phyloP scores from a whole-genome alignment of 306 rosid species.

The Fagus sylvatica region DNA sequence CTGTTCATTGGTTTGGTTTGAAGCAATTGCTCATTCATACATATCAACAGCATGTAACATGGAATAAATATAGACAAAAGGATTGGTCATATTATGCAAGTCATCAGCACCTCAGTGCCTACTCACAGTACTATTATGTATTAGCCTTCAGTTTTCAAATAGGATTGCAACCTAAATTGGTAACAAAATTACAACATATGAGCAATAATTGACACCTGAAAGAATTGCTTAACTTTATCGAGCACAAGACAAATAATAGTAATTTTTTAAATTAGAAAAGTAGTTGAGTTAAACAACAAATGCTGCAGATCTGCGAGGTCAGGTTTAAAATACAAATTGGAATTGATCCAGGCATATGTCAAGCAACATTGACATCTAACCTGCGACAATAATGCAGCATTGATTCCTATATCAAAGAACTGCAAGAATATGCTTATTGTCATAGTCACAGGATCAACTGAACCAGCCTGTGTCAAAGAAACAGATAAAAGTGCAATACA shows the following conservation, averaged over 20 bases:
- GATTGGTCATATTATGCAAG: background rate
- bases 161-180: background rate
- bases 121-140: background rate
- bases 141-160: background rate
- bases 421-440: conserved; percentile 83
- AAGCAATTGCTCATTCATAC: background rate
- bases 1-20: background rate
- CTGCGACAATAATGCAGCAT: conserved; percentile 93
- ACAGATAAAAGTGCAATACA: conserved; percentile 21
- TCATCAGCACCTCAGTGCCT: background rate
- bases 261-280: background rate
- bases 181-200: background rate
- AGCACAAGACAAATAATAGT: background rate
- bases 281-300: background rate
- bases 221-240: background rate
- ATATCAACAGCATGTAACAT: background rate
- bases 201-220: background rate
- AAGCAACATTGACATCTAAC: conserved; percentile 42
- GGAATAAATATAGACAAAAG: background rate
- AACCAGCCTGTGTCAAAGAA: conserved; percentile 78
- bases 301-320: conserved; percentile 2
- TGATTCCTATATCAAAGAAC: conserved; percentile 95
- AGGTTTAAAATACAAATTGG: conserved; percentile 9
- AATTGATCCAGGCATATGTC: conserved; percentile 6
- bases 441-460: conserved; percentile 95